Evolutionary conservation across 495 filamentous ascomycete genomes (phyloP), one percentile per base, ranked within the genome.

Genomic region (Xylaria curta): DNA sequence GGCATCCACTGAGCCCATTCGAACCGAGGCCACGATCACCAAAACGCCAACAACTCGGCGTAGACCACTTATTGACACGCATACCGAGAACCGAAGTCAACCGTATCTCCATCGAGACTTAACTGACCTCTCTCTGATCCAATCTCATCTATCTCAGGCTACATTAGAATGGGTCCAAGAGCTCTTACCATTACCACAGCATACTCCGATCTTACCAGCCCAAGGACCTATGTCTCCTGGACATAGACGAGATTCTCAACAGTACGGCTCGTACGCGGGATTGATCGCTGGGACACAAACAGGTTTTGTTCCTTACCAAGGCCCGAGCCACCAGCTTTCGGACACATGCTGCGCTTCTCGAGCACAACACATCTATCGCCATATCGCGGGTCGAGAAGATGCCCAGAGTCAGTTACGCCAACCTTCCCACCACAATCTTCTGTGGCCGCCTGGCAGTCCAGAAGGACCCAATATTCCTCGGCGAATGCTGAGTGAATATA

Each of bases 91-190:
- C n/a, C n/a, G n/a, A n/a, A n/a, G n/a, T n/a, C n/a, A n/a, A n/a
- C n/a, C n/a, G n/a, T n/a, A n/a, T n/a, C n/a, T n/a, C n/a, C n/a
- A n/a, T n/a, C n/a, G n/a, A n/a, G n/a, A n/a, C n/a, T n/a, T n/a
- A n/a, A n/a, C n/a, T n/a, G n/a, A n/a, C n/a, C n/a, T n/a, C n/a
- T n/a, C n/a, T n/a, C n/a, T n/a, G n/a, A n/a, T n/a, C n/a, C n/a
- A n/a, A n/a, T n/a, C n/a, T 69, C 78, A 89, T 10, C 84, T 86
- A 42, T 76, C 84, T 21, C 85, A 86, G 59, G 81, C 78, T 15
- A 83, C 89, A 24, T 84, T 92, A 62, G 94, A 97, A 75, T 91
- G 89, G 89, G 84, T 91, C 54, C 92, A 95, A 77, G 92, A 95
- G 74, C 87, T 89, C 74, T 81, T 90, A 67, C 81, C 88, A 69